A percentile compares a stretch with the other conserved stretches of the same genome.
phyloP scores from a whole-genome alignment of 2,329 filamentous ascomycete genomes.

The Seiridium cupressi region DNA sequence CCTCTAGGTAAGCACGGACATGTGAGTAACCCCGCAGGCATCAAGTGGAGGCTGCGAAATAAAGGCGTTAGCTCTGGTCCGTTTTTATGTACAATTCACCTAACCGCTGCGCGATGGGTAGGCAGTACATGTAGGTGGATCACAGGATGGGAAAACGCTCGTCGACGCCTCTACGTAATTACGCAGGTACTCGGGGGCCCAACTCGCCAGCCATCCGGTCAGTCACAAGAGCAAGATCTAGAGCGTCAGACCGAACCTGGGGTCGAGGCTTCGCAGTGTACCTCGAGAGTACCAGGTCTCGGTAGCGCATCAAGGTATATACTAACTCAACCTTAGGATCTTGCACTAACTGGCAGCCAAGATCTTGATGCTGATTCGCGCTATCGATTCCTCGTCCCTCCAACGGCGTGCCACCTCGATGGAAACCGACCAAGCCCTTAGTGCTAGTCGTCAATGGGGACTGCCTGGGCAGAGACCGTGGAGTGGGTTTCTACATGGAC shows the following conservation, averaged over 20 bases:
- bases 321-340: slow-evolving; percentile 3
- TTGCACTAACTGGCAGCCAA: slow-evolving; percentile 1
- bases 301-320: not conserved
- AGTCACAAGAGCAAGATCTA: not conserved
- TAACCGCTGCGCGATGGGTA: too few relatives aligned
- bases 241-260: not conserved
- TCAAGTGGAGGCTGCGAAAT: too few relatives aligned
- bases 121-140: too few relatives aligned
- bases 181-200: too few relatives aligned
- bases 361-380: slow-evolving; percentile 1
- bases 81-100: too few relatives aligned
- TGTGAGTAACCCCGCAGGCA: too few relatives aligned
- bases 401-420: not conserved
- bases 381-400: not conserved
- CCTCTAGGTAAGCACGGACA: too few relatives aligned
- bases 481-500: not conserved
- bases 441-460: too few relatives aligned
- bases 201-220: too few relatives aligned
- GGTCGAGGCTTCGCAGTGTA: not conserved
- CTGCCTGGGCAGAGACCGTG: not conserved
- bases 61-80: too few relatives aligned
- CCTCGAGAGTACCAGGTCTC: not conserved
- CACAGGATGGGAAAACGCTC: too few relatives aligned
- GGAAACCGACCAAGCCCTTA: not conserved
- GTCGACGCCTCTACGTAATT: too few relatives aligned